phyloP scores from a whole-genome alignment of 2,329 filamentous ascomycete species.

The Talaromyces albobiverticillius region DNA sequence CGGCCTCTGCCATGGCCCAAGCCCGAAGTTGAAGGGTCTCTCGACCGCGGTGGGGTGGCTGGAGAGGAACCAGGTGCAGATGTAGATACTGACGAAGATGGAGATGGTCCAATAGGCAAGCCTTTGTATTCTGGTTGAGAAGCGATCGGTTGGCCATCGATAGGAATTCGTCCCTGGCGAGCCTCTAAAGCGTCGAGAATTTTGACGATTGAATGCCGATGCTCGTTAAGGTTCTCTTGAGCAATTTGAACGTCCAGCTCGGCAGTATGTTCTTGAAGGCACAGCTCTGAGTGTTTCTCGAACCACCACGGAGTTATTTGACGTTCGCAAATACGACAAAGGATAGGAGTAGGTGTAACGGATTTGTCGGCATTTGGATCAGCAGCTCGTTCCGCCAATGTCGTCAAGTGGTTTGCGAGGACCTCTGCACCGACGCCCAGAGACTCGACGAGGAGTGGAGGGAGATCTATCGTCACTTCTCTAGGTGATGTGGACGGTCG shows the following conservation, averaged over 20 bases:
- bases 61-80: conserved; percentile 70
- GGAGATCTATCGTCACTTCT: conserved; percentile 94
- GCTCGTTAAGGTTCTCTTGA: conserved; percentile 87
- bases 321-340: conserved; percentile 96
- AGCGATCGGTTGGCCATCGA: conserved; percentile 42
- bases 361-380: conserved; percentile 71
- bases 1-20: conserved; percentile 77
- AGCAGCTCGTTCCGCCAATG: conserved; percentile 76
- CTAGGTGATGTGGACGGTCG: conserved; percentile 83
- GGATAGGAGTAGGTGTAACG: conserved; percentile 76
- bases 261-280: conserved; percentile 89
- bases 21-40: conserved; percentile 63
- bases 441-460: conserved; percentile 83
- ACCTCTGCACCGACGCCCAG: conserved; percentile 93
- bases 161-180: conserved; percentile 41
- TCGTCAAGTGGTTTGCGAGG: conserved; percentile 87
- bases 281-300: conserved; percentile 96
- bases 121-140: conserved; percentile 82
- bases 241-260: conserved; percentile 98
- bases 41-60: conserved; percentile 62
- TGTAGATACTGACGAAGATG: conserved; percentile 64
- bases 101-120: conserved; percentile 73
- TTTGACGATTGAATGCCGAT: conserved; percentile 90
- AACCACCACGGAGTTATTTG: conserved; percentile 99
- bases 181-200: conserved; percentile 90